phyloP scores from a whole-genome alignment of 768 basidiomycete species.

The Holtermannia corniformis region DNA sequence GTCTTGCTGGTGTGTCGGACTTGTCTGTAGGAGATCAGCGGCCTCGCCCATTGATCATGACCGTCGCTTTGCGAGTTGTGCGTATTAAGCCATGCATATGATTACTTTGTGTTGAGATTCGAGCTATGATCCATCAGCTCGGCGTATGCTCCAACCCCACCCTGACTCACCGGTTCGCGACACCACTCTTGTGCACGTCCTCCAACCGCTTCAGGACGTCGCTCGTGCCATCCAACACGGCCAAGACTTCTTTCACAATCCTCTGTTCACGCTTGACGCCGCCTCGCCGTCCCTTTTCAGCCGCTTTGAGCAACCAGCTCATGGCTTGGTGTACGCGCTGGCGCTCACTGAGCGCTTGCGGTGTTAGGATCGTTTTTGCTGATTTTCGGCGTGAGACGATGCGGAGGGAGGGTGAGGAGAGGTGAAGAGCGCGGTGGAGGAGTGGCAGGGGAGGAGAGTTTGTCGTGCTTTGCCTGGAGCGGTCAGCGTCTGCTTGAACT shows the following conservation, averaged over 20 bases:
- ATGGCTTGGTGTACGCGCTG: slow-evolving; percentile 66
- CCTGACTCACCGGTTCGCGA: slow-evolving; percentile 50
- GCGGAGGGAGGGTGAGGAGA: slow-evolving; percentile 63
- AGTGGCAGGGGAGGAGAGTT: slow-evolving; percentile 70
- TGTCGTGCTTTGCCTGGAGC: slow-evolving; percentile 63
- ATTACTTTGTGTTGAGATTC: no score
- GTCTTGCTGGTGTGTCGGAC: no score
- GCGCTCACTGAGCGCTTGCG: slow-evolving; percentile 66
- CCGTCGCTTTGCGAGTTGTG: no score
- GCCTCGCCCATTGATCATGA: no score
- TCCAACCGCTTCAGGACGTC: slow-evolving; percentile 55
- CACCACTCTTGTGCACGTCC: slow-evolving; percentile 57
- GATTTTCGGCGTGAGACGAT: slow-evolving; percentile 52
- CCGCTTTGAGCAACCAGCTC: slow-evolving; percentile 59
- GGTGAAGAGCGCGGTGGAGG: slow-evolving; percentile 59
- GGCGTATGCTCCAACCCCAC: background rate
- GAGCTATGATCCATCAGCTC: background rate
- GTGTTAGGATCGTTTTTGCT: slow-evolving; percentile 58
- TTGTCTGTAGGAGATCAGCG: no score
- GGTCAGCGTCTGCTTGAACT: slow-evolving; percentile 42
- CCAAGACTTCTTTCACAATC: slow-evolving; percentile 68
- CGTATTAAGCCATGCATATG: no score
- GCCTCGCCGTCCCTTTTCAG: slow-evolving; percentile 51
- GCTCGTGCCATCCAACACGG: slow-evolving; percentile 53
- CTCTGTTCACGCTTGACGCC: slow-evolving; percentile 52